These are phyloP conservation scores for Ophioceras dolichostomum DNA, from an alignment of 2,329 filamentous ascomycete species.

Conservation along the genomic window DNA sequence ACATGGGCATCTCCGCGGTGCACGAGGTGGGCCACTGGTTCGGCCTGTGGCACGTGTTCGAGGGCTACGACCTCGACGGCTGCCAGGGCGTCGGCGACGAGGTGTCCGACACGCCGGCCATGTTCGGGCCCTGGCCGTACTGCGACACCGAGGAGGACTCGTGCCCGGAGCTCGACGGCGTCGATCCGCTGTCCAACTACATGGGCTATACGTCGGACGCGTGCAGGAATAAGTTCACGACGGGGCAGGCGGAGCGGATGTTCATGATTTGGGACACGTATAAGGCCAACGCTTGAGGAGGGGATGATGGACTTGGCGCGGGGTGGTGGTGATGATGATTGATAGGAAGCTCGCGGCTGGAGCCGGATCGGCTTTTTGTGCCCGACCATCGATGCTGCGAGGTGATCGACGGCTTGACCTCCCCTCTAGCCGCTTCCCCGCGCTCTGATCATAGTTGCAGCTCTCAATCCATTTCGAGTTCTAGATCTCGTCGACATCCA, in stretches of 20 bases:
- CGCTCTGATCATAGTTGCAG: no score
- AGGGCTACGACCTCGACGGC: not conserved
- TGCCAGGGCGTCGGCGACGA: not conserved
- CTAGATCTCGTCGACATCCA: no score
- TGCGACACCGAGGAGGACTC: no score
- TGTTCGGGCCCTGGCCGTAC: not conserved
- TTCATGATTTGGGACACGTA: not conserved
- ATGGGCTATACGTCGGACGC: not conserved
- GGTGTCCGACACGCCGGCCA: not conserved
- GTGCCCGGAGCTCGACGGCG: not conserved
- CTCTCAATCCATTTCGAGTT: no score
- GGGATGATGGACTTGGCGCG: no score
- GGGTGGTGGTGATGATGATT: no score
- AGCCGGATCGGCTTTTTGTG: no score
- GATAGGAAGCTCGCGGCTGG: no score
- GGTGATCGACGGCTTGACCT: no score
- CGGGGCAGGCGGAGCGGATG: not conserved
- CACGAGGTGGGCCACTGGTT: not conserved
- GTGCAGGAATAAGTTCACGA: not conserved
- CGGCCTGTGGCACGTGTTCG: not conserved
- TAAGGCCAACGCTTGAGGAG: not conserved
- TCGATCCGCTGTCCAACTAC: not conserved
- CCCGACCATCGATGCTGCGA: no score
- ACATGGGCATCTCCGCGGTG: not conserved
- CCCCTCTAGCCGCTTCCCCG: no score